Base-by-base conservation (phyloP, 768 basidiomycete genomes). In the Lepiota brunneoincarnata region DNA sequence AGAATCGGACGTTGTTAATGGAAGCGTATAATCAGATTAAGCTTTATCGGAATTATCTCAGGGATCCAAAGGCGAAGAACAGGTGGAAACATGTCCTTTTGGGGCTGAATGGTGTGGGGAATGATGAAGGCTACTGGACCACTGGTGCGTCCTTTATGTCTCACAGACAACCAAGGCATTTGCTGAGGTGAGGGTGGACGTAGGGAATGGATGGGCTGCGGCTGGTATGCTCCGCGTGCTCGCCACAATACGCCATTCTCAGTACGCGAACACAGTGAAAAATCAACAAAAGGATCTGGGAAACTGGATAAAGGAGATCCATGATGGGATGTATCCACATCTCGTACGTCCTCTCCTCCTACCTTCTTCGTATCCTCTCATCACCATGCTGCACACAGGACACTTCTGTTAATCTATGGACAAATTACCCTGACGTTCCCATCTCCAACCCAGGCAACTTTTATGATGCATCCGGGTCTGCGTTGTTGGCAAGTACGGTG, bases 131-230 rank as follows among this genome's bases (percentile, higher is more conserved):
- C 0, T 85, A 88, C 61, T 94, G 90, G 91, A 81, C 87, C 1
- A 91, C 91, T 3, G 88, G 88, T 85, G 43, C 46, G 73, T 66
- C 12, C 15, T 11, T 18, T 31, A 3, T n/a, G n/a, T n/a, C n/a
- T n/a, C 6, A 17, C 12, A 26, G 2, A 31, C 31, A 9, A 9
- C 31, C 31, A n/a, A 4, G 28, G 18, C 24, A 36, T 23, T 2
- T 34, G 2, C 20, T 20, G 10, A 45, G 31, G 14, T 42, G 11
- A 21, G 18, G 9, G 38, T 49, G 18, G n/a, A 31, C 18, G 2
- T 38, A 88, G 92, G 92, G 0, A 93, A 94, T 53, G 93, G 75
- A 2, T 96, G 93, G 93, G 93, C 89, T 0, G 90, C 91, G 0
- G 87, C 84, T 15, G 93, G 93, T 1, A 93, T 93, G 79, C 72